These are phyloP conservation scores for Macadamia tetraphylla DNA, from an alignment of 164 flowering plant genomes.

Conservation along the genomic window DNA sequence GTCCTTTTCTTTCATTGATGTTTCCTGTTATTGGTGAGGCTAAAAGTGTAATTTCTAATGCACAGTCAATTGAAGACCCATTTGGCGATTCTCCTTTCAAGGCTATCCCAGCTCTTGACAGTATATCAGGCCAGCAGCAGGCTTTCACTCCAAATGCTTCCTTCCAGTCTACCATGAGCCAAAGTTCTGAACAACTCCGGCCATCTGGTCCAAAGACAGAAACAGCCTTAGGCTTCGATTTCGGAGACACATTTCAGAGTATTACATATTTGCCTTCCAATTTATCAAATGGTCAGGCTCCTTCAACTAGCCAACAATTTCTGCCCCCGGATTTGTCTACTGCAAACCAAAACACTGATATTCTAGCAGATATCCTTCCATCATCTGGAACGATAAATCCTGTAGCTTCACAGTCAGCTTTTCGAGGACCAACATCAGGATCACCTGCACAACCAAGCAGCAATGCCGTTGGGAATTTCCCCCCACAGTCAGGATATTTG, in stretches of 20 bases:
- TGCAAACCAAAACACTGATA: constrained; percentile 41
- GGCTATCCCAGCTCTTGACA: constrained; percentile 54
- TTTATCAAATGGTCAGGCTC: background rate
- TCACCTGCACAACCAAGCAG: constrained; percentile 7
- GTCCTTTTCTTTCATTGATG: too few relatives aligned
- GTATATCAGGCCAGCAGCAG: constrained; percentile 28
- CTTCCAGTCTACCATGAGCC: constrained; percentile 31
- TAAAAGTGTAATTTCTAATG: constrained; percentile 10
- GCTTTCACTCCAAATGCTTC: constrained; percentile 21
- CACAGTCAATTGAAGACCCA: constrained; percentile 79
- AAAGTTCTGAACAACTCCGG: constrained; percentile 24
- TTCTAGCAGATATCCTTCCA: constrained; percentile 79
- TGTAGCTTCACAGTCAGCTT: constrained; percentile 26
- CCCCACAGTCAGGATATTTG: constrained; percentile 21
- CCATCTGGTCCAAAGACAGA: constrained; percentile 13
- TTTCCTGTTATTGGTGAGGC: background rate
- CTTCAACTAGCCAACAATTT: constrained; percentile 32
- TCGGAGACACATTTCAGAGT: constrained; percentile 45
- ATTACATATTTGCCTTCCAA: constrained; percentile 14
- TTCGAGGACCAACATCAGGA: constrained; percentile 24
- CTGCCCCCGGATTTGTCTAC: constrained; percentile 33
- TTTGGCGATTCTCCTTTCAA: constrained; percentile 91
- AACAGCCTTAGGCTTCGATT: constrained; percentile 23
- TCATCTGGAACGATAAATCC: constrained; percentile 43
- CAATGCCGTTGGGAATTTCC: background rate